Percentiles rank a stretch among this genome's conserved stretches.
Evolutionary conservation across 106 monocot genomes (phyloP).

Genomic region (Dioscorea alata): DNA sequence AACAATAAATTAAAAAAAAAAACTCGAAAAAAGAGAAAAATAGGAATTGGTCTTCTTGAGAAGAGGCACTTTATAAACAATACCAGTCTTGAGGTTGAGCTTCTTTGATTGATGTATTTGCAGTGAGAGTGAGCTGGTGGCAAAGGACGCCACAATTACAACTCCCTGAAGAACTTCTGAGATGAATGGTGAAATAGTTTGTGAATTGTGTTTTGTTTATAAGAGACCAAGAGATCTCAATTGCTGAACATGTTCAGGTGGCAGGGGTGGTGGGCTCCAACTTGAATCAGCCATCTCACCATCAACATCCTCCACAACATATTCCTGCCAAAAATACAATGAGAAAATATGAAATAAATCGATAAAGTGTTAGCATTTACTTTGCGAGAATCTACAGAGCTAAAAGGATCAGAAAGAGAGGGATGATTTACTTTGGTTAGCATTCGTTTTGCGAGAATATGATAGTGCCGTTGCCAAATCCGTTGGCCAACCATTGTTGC

Average conservation of each 20-base stretch:
- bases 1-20: no score
- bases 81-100: no score
- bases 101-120: no score
- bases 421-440: conserved; percentile 66
- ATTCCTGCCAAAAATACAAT: conserved; percentile 52
- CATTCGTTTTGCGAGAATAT: conserved; percentile 91
- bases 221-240: conserved; percentile 79
- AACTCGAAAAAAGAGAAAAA: no score
- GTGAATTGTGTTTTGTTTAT: conserved; percentile 7
- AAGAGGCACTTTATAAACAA: no score
- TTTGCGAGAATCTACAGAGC: conserved; percentile 64
- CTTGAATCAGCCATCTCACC: conserved; percentile 49
- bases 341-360: background rate
- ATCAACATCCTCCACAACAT: conserved; percentile 89
- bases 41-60: no score
- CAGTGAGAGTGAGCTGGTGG: no score
- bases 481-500: conserved; percentile 95
- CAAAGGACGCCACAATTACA: no score
- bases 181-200: no score
- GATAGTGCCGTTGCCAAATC: conserved; percentile 97
- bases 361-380: conserved; percentile 32
- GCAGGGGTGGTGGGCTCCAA: conserved; percentile 80
- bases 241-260: conserved; percentile 78
- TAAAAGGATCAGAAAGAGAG: background rate
- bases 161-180: no score